A percentile compares a stretch with the other conserved stretches of the same genome.
These are phyloP conservation scores for Saccharum hybrid DNA, from an alignment of 202 grass and related monocot species.

Conservation along the genomic window DNA sequence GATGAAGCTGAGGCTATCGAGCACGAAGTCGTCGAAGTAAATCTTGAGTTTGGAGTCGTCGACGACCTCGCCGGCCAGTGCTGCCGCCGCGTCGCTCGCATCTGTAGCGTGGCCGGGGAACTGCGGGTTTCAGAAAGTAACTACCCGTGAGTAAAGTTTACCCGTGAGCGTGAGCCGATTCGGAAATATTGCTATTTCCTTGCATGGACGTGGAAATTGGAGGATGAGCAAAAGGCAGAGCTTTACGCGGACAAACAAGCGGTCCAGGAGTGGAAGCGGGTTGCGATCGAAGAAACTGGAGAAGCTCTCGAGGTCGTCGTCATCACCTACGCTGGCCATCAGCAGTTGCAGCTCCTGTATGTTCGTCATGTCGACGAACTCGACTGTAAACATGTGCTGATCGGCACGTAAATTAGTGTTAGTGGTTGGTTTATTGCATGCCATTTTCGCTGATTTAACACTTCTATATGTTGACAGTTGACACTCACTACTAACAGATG, in stretches of 20 bases:
- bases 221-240: background rate
- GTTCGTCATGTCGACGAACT: background rate
- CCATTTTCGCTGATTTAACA: too few species aligned
- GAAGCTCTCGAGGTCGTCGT: background rate
- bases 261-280: constrained; percentile 36
- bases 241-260: background rate
- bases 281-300: background rate
- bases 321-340: background rate
- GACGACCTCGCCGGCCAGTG: background rate
- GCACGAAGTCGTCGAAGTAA: background rate
- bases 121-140: constrained; percentile 29
- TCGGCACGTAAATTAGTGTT: background rate
- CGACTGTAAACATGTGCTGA: background rate
- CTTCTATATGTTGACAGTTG: too few species aligned
- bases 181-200: background rate
- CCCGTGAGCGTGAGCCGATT: background rate
- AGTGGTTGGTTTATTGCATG: background rate
- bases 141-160: too few species aligned
- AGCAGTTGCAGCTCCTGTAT: constrained; percentile 12
- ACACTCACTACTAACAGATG: too few species aligned
- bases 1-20: constrained; percentile 48
- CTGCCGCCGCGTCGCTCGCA: too few species aligned
- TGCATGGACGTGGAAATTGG: too few species aligned
- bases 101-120: background rate
- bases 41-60: too few species aligned